Conservation (phyloP, 108 stramenopile genomes). For the Aurantiochytrium sp. region DNA sequence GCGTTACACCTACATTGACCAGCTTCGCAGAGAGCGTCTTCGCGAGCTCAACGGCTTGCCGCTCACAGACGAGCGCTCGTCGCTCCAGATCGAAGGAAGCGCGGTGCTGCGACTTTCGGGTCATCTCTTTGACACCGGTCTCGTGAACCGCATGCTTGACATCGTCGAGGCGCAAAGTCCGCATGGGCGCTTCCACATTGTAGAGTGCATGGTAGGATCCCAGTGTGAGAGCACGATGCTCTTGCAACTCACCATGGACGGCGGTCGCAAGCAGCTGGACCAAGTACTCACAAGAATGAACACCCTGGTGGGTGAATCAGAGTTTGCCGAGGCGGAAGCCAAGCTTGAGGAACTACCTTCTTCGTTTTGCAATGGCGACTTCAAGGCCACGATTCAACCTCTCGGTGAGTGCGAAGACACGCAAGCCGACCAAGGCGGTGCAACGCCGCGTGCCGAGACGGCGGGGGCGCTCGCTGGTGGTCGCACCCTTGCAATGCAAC, state of each 20-base stretch:
- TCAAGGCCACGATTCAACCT: not conserved
- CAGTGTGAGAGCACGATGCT: not conserved
- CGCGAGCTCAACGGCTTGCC: not conserved
- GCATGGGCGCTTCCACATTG: conserved; percentile 26
- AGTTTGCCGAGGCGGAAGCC: not conserved
- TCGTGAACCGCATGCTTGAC: conserved; percentile 72
- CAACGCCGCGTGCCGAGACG: not conserved
- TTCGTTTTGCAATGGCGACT: not conserved
- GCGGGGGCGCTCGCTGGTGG: too few species aligned
- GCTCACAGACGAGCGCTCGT: not conserved
- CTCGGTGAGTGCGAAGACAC: not conserved
- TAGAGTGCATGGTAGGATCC: conserved; percentile 48
- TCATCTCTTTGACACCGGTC: conserved; percentile 66
- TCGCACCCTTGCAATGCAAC: too few species aligned
- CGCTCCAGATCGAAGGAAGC: not conserved
- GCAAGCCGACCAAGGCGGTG: not conserved
- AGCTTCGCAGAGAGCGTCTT: conserved; percentile 31
- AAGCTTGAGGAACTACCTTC: not conserved
- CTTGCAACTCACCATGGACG: not conserved
- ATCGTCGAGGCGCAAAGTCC: conserved; percentile 44
- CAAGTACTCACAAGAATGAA: not conserved
- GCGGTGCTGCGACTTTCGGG: conserved; percentile 19
- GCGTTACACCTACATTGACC: conserved; percentile 44
- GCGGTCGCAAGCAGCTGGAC: not conserved
- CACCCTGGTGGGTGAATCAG: not conserved